Conservation (phyloP, 2,329 filamentous ascomycete genomes). For the Hymenoscyphus linearis region DNA sequence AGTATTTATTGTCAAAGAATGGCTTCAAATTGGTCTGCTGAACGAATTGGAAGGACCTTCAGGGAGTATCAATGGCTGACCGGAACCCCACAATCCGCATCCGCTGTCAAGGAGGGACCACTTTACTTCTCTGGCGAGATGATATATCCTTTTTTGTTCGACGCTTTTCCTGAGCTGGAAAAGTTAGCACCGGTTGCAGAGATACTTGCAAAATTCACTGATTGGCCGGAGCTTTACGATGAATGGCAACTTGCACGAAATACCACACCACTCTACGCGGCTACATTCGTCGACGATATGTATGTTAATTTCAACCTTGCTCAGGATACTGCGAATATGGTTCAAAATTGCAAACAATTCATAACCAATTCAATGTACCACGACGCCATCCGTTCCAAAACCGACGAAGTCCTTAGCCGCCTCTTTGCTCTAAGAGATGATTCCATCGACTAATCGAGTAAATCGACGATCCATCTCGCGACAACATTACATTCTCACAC, state of each 20-base stretch:
- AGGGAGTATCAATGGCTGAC: conserved; percentile 45
- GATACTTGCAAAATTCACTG: conserved; percentile 58
- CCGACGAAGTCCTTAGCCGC: conserved; percentile 70
- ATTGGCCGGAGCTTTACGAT: conserved; percentile 77
- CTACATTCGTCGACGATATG: conserved; percentile 82
- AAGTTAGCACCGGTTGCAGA: conserved; percentile 64
- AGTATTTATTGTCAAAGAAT: conserved; percentile 72
- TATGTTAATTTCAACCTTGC: conserved; percentile 79
- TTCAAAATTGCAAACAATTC: conserved; percentile 73
- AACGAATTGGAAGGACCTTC: conserved; percentile 51
- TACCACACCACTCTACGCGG: conserved; percentile 79
- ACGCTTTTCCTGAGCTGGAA: conserved; percentile 71
- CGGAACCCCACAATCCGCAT: conserved; percentile 26
- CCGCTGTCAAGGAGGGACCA: conserved; percentile 41
- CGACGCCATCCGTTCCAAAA: conserved; percentile 67
- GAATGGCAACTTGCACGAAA: conserved; percentile 67
- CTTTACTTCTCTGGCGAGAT: conserved; percentile 89
- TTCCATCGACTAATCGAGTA: conserved; percentile 43
- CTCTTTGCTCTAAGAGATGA: conserved; percentile 74
- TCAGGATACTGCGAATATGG: conserved; percentile 65
- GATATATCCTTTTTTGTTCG: conserved; percentile 82
- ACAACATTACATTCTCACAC: not conserved
- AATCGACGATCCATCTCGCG: not conserved
- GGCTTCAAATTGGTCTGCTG: conserved; percentile 70
- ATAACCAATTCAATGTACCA: conserved; percentile 87